Base-by-base conservation (phyloP, 2,329 filamentous ascomycete genomes). In the Pseudocercospora ulei region DNA sequence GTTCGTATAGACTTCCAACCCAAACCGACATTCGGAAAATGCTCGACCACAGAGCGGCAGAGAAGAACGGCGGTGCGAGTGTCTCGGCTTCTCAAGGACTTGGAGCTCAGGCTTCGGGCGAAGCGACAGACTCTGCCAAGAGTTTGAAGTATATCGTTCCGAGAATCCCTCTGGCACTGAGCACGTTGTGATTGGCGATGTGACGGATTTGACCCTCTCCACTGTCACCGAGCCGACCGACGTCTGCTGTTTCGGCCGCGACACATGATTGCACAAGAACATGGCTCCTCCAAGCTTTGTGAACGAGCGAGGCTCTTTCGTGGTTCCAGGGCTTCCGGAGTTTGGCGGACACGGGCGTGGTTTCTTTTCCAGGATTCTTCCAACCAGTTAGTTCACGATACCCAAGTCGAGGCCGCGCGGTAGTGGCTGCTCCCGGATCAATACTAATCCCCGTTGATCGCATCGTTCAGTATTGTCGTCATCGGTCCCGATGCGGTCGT, bases 1-100 rank as follows among this genome's bases (percentile, higher is more conserved):
- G 4, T 59, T 58, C 39, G 33, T 56, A 57, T 39, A 47, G 56
- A 9, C 11, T 59, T 23, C 57, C 57, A 3, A 43, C 27, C 3
- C 16, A 38, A 20, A 33, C 47, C 36, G 27, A 50, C 25, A 24
- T 53, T 28, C 42, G 34, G n/a, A 27, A 36, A 7, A 47, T 29
- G 13, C 43, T 50, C n/a, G 39, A 36, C 12, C 33, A 41, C 7
- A 39, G 37, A 17, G 18, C 33, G 20, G 27, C 27, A 17, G 30
- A 37, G 22, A 27, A 40, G 31, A 39, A 11, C n/a, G 23, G 31
- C 18, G 16, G 13, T 9, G 8, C 20, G 13, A 23, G 25, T 19
- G 25, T 16, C 24, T 41, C 8, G 37, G n/a, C n/a, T n/a, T n/a
- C n/a, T n/a, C n/a, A n/a, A 30, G 14, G 14, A 2, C 29, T 33